Percentiles rank a stretch among this genome's conserved stretches.
Evolutionary conservation across 2,329 filamentous ascomycete species (phyloP).

Genomic region (Aureobasidium sp.): DNA sequence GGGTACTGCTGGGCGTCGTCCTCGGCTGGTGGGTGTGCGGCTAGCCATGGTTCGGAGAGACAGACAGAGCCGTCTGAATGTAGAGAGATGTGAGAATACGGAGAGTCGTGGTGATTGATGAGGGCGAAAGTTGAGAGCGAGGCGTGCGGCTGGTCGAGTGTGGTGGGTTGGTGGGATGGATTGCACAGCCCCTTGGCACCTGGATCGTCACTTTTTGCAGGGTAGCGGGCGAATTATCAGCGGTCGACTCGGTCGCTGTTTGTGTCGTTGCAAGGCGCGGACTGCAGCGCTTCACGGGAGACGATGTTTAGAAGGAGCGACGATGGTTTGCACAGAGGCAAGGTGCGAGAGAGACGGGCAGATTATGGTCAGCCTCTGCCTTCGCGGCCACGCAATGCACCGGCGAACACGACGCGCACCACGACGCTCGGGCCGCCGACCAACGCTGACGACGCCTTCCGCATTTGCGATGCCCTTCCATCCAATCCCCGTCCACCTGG

Average conservation of each 20-base stretch:
- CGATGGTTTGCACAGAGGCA: neutral
- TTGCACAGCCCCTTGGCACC: conserved; percentile 13
- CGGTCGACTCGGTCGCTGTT: neutral
- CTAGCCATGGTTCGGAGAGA: conserved; percentile 8
- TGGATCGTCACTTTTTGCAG: conserved; percentile 4
- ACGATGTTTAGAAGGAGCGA: conserved; percentile 5
- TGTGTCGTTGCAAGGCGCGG: neutral
- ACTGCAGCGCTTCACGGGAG: neutral
- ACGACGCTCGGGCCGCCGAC: neutral
- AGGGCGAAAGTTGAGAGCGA: neutral
- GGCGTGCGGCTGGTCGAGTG: neutral
- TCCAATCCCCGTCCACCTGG: conserved; percentile 9
- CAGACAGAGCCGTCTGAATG: neutral
- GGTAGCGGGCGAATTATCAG: neutral
- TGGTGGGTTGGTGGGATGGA: neutral
- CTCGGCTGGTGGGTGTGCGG: conserved; percentile 6
- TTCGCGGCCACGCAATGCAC: conserved; percentile 12
- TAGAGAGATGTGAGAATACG: neutral
- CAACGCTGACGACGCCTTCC: conserved; percentile 3
- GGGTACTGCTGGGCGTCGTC: conserved; percentile 1
- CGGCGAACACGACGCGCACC: conserved; percentile 7
- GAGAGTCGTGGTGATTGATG: neutral
- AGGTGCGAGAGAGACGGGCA: conserved; percentile 2
- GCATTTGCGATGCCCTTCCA: neutral
- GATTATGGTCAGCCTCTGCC: conserved; percentile 12